A percentile compares a stretch with the other conserved stretches of the same genome.
phyloP scores from a whole-genome alignment of 371 early-diverging fungal species.

The Umbelopsis sp. region DNA sequence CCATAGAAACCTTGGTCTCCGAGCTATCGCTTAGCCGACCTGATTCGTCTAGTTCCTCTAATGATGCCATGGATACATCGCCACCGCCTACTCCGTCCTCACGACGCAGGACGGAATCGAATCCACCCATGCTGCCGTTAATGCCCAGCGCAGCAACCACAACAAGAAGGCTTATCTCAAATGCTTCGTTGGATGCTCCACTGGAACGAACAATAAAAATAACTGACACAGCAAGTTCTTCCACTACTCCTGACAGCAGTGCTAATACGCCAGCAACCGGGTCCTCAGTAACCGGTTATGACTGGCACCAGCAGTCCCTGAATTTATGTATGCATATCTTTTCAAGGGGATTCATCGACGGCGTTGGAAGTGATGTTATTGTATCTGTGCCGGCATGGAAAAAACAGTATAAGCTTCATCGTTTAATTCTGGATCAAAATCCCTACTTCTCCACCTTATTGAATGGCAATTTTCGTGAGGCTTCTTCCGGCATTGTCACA shows the following conservation, averaged over 20 bases:
- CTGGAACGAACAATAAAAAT: constrained; percentile 4
- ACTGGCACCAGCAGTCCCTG: constrained; percentile 46
- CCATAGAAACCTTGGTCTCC: constrained; percentile 15
- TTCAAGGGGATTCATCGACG: constrained; percentile 54
- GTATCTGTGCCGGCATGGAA: constrained; percentile 53
- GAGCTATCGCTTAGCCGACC: constrained; percentile 14
- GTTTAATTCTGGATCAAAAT: constrained; percentile 60
- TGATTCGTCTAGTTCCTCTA: constrained; percentile 10
- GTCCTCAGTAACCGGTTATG: constrained; percentile 25
- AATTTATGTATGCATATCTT: constrained; percentile 55
- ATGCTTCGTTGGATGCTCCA: constrained; percentile 2
- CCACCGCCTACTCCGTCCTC: constrained; percentile 15
- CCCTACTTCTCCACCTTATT: constrained; percentile 57
- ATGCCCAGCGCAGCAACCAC: constrained; percentile 17
- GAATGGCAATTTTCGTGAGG: constrained; percentile 58
- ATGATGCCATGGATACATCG: constrained; percentile 6
- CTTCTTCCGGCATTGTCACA: constrained; percentile 37
- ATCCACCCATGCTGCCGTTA: constrained; percentile 1
- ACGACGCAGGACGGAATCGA: constrained; percentile 6
- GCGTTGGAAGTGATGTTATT: constrained; percentile 59
- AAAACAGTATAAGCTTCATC: constrained; percentile 57
- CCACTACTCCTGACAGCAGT: not conserved
- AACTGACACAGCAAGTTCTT: constrained; percentile 12
- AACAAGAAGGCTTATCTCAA: constrained; percentile 4
- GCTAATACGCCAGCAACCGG: not conserved